Evolutionary conservation across 140 eudicot genomes (phyloP).

Genomic region (Senecio squalidus): DNA sequence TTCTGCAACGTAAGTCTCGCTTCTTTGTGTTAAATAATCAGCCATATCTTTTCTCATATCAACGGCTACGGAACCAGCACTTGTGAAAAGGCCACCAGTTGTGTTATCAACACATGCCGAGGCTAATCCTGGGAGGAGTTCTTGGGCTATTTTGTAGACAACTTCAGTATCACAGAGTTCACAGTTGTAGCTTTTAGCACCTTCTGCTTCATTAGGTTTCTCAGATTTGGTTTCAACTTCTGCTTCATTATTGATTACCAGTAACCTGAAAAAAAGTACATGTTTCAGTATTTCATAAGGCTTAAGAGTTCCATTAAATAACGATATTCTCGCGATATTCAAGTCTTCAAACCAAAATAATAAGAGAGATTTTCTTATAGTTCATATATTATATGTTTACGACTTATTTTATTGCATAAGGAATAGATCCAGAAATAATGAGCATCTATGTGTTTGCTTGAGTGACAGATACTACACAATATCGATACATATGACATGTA

Average conservation of each 20-base stretch:
- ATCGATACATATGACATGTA: no score
- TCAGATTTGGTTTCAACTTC: constrained; percentile 49
- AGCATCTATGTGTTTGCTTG: no score
- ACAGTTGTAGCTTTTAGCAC: constrained; percentile 46
- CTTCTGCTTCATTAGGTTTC: constrained; percentile 40
- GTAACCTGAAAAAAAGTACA: constrained; percentile 8
- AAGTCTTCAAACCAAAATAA: no score
- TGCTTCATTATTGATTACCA: constrained; percentile 39
- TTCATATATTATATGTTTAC: no score
- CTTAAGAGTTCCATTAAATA: no score
- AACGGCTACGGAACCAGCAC: constrained; percentile 75
- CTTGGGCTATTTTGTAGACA: constrained; percentile 70
- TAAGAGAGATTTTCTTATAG: no score
- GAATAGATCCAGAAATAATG: no score
- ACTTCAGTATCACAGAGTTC: constrained; percentile 71
- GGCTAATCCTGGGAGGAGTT: constrained; percentile 81
- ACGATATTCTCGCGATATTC: no score
- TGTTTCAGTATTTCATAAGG: neutral
- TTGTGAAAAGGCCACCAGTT: constrained; percentile 69
- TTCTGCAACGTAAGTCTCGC: constrained; percentile 85
- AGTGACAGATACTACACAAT: no score
- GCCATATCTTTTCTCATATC: constrained; percentile 76
- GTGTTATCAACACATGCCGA: constrained; percentile 93
- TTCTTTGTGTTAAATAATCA: constrained; percentile 54
- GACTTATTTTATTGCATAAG: no score